Percentiles rank a stretch among this genome's conserved stretches.
These are phyloP conservation scores for Phialophora macrospora DNA, from an alignment of 2,329 filamentous ascomycete genomes.

Conservation along the genomic window DNA sequence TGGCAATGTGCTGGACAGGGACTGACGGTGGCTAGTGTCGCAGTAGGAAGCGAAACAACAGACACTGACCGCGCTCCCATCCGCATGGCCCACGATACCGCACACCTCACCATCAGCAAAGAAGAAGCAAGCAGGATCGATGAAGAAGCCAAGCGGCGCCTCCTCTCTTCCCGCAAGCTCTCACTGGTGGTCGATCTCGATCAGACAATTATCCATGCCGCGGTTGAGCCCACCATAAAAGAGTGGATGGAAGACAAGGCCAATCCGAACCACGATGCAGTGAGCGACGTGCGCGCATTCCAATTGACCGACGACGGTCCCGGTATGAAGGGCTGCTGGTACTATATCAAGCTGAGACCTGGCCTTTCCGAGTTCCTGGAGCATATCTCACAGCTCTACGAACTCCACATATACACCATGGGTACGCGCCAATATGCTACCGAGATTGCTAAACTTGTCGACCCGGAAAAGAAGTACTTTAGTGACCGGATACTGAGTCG, in stretches of 20 bases:
- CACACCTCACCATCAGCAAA: slow-evolving; percentile 80
- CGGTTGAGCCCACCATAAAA: slow-evolving; percentile 91
- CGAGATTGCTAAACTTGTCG: slow-evolving; percentile 88
- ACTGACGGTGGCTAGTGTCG: slow-evolving; percentile 25
- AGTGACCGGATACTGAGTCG: slow-evolving; percentile 93
- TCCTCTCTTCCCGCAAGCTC: slow-evolving; percentile 80
- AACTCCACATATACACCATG: slow-evolving; percentile 99
- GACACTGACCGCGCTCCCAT: slow-evolving; percentile 81
- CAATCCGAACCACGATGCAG: slow-evolving; percentile 88
- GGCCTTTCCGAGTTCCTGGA: slow-evolving; percentile 81
- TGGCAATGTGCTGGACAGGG: background rate
- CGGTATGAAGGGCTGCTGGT: slow-evolving; percentile 79
- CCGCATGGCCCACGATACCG: slow-evolving; percentile 93
- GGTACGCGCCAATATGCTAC: slow-evolving; percentile 95
- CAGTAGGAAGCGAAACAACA: slow-evolving; percentile 31
- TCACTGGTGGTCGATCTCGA: slow-evolving; percentile 96
- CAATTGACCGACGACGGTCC: slow-evolving; percentile 86
- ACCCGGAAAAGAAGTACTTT: slow-evolving; percentile 86
- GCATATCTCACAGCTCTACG: slow-evolving; percentile 78
- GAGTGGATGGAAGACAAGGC: slow-evolving; percentile 90
- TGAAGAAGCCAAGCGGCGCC: slow-evolving; percentile 80
- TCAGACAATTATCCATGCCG: slow-evolving; percentile 97
- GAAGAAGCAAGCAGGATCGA: slow-evolving; percentile 81
- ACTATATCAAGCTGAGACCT: slow-evolving; percentile 97
- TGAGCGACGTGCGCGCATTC: slow-evolving; percentile 86